phyloP scores from a whole-genome alignment of 306 rosid species.

The Quercus wislizeni region DNA sequence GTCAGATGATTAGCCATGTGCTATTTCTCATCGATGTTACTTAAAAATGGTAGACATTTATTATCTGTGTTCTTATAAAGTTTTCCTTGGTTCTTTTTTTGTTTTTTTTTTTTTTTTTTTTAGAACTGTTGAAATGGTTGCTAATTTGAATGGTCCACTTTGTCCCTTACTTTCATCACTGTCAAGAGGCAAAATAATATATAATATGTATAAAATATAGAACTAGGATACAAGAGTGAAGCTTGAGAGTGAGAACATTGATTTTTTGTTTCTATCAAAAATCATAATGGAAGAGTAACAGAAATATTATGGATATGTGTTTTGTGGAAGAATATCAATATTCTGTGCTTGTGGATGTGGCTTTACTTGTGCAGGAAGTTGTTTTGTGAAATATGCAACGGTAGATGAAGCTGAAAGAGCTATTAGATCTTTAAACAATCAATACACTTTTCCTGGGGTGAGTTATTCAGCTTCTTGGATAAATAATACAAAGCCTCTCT shows the following conservation, averaged over 20 bases:
- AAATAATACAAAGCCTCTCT: slow-evolving; percentile 12
- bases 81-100: not conserved
- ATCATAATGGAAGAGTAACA: not conserved
- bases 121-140: not conserved
- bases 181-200: not conserved
- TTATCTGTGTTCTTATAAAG: not conserved
- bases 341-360: slow-evolving; percentile 24
- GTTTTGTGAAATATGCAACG: slow-evolving; percentile 80
- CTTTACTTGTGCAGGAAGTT: slow-evolving; percentile 59
- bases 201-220: not conserved
- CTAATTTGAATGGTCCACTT: not conserved
- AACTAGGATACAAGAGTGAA: not conserved
- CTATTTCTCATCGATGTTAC: not conserved
- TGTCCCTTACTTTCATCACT: not conserved
- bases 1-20: not conserved
- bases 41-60: not conserved
- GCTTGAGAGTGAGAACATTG: not conserved
- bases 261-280: not conserved
- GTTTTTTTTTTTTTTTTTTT: no score
- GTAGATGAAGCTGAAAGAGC: slow-evolving; percentile 75
- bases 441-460: slow-evolving; percentile 75
- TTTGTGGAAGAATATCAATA: slow-evolving; percentile 1
- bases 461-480: slow-evolving; percentile 24
- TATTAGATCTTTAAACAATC: slow-evolving; percentile 65
- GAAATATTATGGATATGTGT: not conserved